Conservation (phyloP, 805 yeast genomes). For the Tetrapisispora phaffii region DNA sequence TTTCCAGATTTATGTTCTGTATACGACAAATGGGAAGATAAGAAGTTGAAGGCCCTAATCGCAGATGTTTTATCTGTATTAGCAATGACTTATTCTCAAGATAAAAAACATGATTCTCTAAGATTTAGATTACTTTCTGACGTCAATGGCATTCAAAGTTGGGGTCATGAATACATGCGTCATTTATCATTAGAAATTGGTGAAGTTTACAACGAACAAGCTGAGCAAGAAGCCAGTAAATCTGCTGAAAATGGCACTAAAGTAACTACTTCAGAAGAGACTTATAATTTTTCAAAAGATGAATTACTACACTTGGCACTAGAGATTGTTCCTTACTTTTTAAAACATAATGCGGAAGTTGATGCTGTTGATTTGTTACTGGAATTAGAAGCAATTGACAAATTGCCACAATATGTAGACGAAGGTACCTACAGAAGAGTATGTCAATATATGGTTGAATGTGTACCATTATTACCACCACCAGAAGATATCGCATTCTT, state of each 20-base stretch:
- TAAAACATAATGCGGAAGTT: slow-evolving; percentile 94
- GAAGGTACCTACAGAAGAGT: slow-evolving; percentile 77
- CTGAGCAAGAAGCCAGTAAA: slow-evolving; percentile 29
- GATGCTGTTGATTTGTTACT: slow-evolving; percentile 92
- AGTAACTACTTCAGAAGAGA: slow-evolving; percentile 4
- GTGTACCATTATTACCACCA: slow-evolving; percentile 93
- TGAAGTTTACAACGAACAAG: slow-evolving; percentile 57
- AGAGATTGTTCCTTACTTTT: slow-evolving; percentile 77
- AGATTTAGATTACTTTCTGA: slow-evolving; percentile 63
- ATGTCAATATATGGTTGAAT: slow-evolving; percentile 86
- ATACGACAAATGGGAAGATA: slow-evolving; percentile 57
- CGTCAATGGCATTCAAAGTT: slow-evolving; percentile 54
- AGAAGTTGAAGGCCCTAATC: slow-evolving; percentile 41
- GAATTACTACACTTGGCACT: slow-evolving; percentile 57
- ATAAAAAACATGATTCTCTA: slow-evolving; percentile 67
- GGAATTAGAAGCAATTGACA: slow-evolving; percentile 81
- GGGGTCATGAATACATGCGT: slow-evolving; percentile 98
- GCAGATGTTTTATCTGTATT: slow-evolving; percentile 88
- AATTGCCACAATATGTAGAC: slow-evolving; percentile 76
- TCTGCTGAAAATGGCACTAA: slow-evolving; percentile 5
- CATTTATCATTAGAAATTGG: slow-evolving; percentile 94
- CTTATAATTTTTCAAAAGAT: slow-evolving; percentile 25
- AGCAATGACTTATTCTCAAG: slow-evolving; percentile 88
- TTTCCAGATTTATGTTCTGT: slow-evolving; percentile 58
- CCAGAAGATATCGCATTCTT: slow-evolving; percentile 84